These are phyloP conservation scores for Penicillium dipodomyicola DNA, from an alignment of 495 filamentous ascomycete species.

Conservation along the genomic window DNA sequence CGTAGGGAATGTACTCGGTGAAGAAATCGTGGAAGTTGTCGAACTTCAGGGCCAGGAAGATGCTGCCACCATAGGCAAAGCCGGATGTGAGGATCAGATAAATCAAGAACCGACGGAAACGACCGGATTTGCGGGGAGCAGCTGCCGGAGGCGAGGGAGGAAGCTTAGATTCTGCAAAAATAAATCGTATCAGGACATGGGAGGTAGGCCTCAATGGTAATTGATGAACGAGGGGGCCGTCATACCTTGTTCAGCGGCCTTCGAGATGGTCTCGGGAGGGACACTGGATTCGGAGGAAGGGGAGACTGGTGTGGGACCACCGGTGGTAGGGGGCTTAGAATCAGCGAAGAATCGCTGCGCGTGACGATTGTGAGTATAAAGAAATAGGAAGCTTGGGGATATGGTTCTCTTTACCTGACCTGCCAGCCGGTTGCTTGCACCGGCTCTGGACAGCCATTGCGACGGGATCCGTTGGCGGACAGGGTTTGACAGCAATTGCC, in stretches of 20 bases:
- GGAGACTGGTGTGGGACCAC: slow-evolving; percentile 39
- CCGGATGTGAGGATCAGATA: slow-evolving; percentile 69
- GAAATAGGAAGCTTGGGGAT: slow-evolving; percentile 10
- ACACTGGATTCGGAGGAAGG: slow-evolving; percentile 55
- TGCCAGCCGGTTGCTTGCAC: slow-evolving; percentile 43
- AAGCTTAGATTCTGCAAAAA: slow-evolving; percentile 26
- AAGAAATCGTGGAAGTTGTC: slow-evolving; percentile 99
- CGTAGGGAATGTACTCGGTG: slow-evolving; percentile 93
- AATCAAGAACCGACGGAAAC: slow-evolving; percentile 72
- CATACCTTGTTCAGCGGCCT: slow-evolving; percentile 49
- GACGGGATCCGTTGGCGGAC: slow-evolving; percentile 44
- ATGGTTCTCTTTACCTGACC: slow-evolving; percentile 43
- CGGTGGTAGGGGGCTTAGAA: slow-evolving; percentile 34
- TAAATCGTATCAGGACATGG: slow-evolving; percentile 16
- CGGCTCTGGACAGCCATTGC: slow-evolving; percentile 47
- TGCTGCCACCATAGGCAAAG: slow-evolving; percentile 78
- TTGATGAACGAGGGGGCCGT: slow-evolving; percentile 25
- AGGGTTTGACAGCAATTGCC: slow-evolving; percentile 44
- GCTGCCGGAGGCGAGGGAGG: slow-evolving; percentile 40
- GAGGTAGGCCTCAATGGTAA: slow-evolving; percentile 10
- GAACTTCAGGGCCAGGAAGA: slow-evolving; percentile 86
- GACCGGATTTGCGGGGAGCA: slow-evolving; percentile 64
- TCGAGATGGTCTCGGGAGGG: slow-evolving; percentile 59
- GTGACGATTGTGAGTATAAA: slow-evolving; percentile 10
- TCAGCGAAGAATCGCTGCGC: slow-evolving; percentile 48